Conservation (phyloP, 2,329 filamentous ascomycete species). For the Amesomyces nigricolor region DNA sequence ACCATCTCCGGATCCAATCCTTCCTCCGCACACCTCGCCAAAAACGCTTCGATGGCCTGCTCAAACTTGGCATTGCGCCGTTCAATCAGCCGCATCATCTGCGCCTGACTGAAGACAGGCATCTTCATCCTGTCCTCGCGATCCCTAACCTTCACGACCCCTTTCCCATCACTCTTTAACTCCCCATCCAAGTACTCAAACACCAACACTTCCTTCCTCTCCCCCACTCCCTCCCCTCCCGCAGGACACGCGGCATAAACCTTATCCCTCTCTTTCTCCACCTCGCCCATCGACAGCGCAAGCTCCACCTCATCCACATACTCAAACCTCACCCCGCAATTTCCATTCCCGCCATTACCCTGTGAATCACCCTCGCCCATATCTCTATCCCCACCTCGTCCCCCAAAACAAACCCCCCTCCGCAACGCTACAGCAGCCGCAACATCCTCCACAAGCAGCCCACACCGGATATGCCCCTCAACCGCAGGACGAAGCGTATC, state of each 20-base stretch:
- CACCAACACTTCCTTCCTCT: constrained; percentile 64
- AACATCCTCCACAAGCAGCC: constrained; percentile 51
- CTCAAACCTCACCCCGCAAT: constrained; percentile 5
- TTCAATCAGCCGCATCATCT: constrained; percentile 83
- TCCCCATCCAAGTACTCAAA: constrained; percentile 94
- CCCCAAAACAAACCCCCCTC: constrained; percentile 44
- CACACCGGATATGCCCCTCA: constrained; percentile 70
- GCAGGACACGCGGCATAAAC: constrained; percentile 6
- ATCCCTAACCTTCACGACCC: constrained; percentile 70
- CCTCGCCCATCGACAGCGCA: constrained; percentile 11
- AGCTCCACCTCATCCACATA: constrained; percentile 19
- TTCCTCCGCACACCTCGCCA: constrained; percentile 65
- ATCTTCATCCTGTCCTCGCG: constrained; percentile 61
- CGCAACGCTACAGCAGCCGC: constrained; percentile 44
- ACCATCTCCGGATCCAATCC: constrained; percentile 61
- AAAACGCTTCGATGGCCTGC: constrained; percentile 68
- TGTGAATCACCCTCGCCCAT: constrained; percentile 4
- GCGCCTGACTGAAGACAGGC: constrained; percentile 88
- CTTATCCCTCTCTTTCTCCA: constrained; percentile 1
- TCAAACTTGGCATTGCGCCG: constrained; percentile 81
- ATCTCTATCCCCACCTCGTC: constrained; percentile 43
- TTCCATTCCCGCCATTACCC: constrained; percentile 30
- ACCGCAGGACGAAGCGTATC: constrained; percentile 81
- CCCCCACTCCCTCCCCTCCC: constrained; percentile 28
- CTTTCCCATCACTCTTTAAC: constrained; percentile 74